phyloP scores from a whole-genome alignment of 169 alveolate species.

The Haemoproteus tartakovskyi region DNA sequence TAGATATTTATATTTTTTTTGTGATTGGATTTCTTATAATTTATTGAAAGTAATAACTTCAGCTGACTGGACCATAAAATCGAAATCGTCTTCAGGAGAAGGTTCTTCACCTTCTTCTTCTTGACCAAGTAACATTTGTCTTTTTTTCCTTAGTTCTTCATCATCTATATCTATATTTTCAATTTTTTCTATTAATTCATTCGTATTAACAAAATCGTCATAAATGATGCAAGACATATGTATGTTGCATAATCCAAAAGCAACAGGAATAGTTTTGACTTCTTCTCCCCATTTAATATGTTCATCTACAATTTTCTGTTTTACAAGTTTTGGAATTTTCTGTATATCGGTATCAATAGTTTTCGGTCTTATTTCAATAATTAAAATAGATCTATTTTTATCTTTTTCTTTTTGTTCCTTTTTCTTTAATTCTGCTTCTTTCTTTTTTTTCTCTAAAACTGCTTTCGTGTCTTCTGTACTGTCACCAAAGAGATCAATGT shows the following conservation, averaged over 20 bases:
- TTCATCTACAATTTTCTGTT: constrained; percentile 76
- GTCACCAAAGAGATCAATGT: constrained; percentile 71
- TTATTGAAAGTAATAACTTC: constrained; percentile 83
- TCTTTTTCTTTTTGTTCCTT: constrained; percentile 76
- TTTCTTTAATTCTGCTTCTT: constrained; percentile 80
- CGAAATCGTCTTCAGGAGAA: constrained; percentile 77
- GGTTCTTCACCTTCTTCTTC: constrained; percentile 74
- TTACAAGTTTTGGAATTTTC: constrained; percentile 76
- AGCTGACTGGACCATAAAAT: constrained; percentile 85
- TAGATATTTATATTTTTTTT: too few species aligned
- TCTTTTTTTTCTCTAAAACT: constrained; percentile 67
- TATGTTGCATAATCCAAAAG: constrained; percentile 84
- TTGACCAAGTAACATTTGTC: constrained; percentile 36
- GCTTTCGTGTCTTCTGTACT: constrained; percentile 71
- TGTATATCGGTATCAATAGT: constrained; percentile 79
- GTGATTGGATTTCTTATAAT: constrained; percentile 53
- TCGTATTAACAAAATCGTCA: constrained; percentile 84
- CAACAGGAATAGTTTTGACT: constrained; percentile 82
- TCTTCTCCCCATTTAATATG: constrained; percentile 86
- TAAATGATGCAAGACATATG: constrained; percentile 83
- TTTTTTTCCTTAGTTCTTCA: constrained; percentile 78
- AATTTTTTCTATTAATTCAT: constrained; percentile 77
- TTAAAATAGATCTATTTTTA: constrained; percentile 79
- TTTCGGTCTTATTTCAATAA: constrained; percentile 83
- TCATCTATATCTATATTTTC: constrained; percentile 80